Conservation (phyloP, 257 asterid genomes). For the Penstemon newberryi region DNA sequence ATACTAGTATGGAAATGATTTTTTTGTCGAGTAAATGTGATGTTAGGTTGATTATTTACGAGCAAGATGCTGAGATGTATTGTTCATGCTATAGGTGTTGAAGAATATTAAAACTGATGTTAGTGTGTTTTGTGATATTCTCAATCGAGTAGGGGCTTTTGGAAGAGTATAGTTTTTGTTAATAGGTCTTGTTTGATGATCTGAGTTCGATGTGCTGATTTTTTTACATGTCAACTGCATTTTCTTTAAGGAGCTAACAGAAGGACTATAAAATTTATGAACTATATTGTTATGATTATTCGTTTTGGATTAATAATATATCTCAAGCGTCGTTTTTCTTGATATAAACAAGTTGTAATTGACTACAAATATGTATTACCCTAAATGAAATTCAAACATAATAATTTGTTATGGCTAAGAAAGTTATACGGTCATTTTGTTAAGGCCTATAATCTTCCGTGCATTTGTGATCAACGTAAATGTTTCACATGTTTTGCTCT, state of each 20-base stretch:
- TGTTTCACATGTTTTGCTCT: neutral
- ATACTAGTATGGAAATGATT: conserved; percentile 10
- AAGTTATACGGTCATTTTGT: conserved; percentile 15
- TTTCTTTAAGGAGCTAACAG: neutral
- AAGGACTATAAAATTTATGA: neutral
- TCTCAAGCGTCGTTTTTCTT: conserved; percentile 1
- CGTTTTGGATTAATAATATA: conserved; percentile 6
- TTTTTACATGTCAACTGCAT: neutral
- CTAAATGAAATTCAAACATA: neutral
- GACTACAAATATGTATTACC: neutral
- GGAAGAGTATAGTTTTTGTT: neutral
- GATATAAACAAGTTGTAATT: neutral
- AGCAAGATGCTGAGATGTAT: conserved; percentile 2
- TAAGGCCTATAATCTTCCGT: neutral
- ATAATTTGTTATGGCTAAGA: conserved; percentile 2
- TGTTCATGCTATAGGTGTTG: neutral
- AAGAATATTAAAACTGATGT: neutral
- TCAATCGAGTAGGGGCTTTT: neutral
- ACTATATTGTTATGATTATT: conserved; percentile 1
- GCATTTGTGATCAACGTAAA: conserved; percentile 1
- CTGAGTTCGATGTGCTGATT: neutral
- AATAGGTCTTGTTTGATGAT: conserved; percentile 15
- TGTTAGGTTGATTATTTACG: neutral
- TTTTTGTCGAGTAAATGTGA: conserved; percentile 16
- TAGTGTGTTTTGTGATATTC: neutral